Base-by-base conservation (phyloP, 176 grass and related monocot species). In the Pontederia paniculata region DNA sequence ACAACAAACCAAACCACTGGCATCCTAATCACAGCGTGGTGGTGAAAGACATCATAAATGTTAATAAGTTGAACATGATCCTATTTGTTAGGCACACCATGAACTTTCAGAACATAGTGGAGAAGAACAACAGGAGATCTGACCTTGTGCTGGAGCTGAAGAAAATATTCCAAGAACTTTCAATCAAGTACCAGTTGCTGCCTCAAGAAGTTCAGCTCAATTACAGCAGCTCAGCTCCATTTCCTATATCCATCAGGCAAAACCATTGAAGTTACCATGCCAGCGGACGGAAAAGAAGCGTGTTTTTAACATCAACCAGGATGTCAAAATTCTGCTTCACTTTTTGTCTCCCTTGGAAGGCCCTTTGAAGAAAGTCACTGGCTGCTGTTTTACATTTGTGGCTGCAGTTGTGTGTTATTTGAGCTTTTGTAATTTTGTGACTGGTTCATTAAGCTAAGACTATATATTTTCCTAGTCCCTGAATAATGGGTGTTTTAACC, bases 1-100 rank as follows among this genome's bases (percentile, higher is more conserved):
- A 98, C 45, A 81, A 80, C 55, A 98, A 98, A 66, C 87, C 83
- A 22, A 98, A 82, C n/a, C 73, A 91, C 45, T 98, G 94, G 94
- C 20, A 77, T 15, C 78, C 83, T 4, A 72, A 71, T 55, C 87
- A 98, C 66, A 88, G 52, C 28, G 50, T 98, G 16, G 75, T 88
- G 49, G 66, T 98, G 22, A 82, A 98, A 80, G 78, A 88, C 37
- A 98, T 98, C 21, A 28, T 88, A 21, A 66, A 98, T 45, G 62
- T 88, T 17, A 88, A 98, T 75, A 98, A 89, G 75, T 84, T 98
- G 72, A 88, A 88, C 52, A 84, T 98, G 77, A 70, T 62, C 17
- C 63, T 98, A 1, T 42, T 18, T 70, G 80, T 88, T 8, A 78
- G 69, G 44, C 94, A 98, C 75, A 98, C 94, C 2, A 98, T 98